These are phyloP conservation scores for Sporothrix brasiliensis DNA, from an alignment of 2,329 filamentous ascomycete genomes.

Conservation along the genomic window DNA sequence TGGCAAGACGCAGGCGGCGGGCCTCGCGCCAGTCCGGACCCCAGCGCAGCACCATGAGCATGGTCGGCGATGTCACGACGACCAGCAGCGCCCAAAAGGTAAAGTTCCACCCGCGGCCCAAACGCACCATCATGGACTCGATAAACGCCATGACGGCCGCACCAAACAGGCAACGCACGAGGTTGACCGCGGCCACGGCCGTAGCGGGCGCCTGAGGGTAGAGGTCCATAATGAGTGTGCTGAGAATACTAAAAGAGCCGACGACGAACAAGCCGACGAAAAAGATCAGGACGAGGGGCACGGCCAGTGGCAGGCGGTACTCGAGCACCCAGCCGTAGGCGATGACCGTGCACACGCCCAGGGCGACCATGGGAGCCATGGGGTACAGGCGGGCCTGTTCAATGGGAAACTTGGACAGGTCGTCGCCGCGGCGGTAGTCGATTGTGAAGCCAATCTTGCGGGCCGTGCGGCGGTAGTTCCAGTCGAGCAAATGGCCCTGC, in stretches of 20 bases:
- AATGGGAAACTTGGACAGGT: slow-evolving; percentile 57
- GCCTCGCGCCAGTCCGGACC: slow-evolving; percentile 54
- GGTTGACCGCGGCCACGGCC: slow-evolving; percentile 65
- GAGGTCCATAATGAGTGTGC: slow-evolving; percentile 65
- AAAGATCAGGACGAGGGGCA: slow-evolving; percentile 59
- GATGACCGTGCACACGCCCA: slow-evolving; percentile 58
- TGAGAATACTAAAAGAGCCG: slow-evolving; percentile 65
- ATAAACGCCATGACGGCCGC: slow-evolving; percentile 63
- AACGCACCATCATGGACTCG: slow-evolving; percentile 57
- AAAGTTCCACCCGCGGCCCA: slow-evolving; percentile 66
- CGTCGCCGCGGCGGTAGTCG: slow-evolving; percentile 59
- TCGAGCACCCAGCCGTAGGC: slow-evolving; percentile 60
- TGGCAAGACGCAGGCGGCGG: slow-evolving; percentile 42
- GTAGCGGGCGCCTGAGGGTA: slow-evolving; percentile 64
- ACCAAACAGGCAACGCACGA: slow-evolving; percentile 63
- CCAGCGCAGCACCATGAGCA: slow-evolving; percentile 55
- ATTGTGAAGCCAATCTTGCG: slow-evolving; percentile 62
- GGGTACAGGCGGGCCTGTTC: slow-evolving; percentile 59
- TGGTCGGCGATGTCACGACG: slow-evolving; percentile 51
- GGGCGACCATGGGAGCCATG: slow-evolving; percentile 56
- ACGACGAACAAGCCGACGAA: slow-evolving; percentile 61
- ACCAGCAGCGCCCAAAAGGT: slow-evolving; percentile 60
- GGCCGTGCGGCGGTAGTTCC: slow-evolving; percentile 72
- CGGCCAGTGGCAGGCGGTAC: slow-evolving; percentile 50
- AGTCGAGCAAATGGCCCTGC: slow-evolving; percentile 63